phyloP scores from a whole-genome alignment of 1,139 yeast species.

The Eremothecium sinecaudum region DNA sequence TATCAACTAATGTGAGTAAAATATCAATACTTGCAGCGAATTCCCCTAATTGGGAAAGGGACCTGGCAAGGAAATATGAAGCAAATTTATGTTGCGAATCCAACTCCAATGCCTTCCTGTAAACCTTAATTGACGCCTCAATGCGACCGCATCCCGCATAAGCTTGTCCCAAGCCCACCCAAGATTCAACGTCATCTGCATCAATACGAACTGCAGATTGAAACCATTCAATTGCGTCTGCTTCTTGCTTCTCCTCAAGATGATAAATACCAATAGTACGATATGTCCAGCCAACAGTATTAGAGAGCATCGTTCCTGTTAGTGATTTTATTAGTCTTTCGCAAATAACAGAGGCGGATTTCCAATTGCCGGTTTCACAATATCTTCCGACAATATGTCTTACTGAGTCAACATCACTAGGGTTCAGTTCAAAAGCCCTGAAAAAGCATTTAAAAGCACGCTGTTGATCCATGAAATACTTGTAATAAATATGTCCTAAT shows the following conservation, averaged over 20 bases:
- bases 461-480: constrained; percentile 45
- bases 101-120: constrained; percentile 50
- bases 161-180: constrained; percentile 95
- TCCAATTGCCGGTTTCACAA: constrained; percentile 69
- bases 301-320: constrained; percentile 43
- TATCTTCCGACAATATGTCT: constrained; percentile 60
- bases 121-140: constrained; percentile 81
- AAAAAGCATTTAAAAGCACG: constrained; percentile 83
- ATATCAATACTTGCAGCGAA: constrained; percentile 39
- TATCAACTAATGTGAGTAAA: constrained; percentile 37
- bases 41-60: constrained; percentile 44
- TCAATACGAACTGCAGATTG: constrained; percentile 73
- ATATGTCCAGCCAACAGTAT: constrained; percentile 65
- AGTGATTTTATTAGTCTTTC: constrained; percentile 56
- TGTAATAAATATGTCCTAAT: constrained; percentile 61
- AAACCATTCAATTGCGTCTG: constrained; percentile 78
- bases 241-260: constrained; percentile 62
- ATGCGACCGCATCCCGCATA: constrained; percentile 75
- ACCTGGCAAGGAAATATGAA: constrained; percentile 56
- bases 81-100: constrained; percentile 52
- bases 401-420: constrained; percentile 68
- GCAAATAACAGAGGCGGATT: constrained; percentile 68
- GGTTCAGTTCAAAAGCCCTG: constrained; percentile 82
- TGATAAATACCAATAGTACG: constrained; percentile 75
- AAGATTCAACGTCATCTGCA: constrained; percentile 61